A percentile compares a stretch with the other conserved stretches of the same genome.
Conservation (phyloP, 148 eudicot species). For the Silene conica region DNA sequence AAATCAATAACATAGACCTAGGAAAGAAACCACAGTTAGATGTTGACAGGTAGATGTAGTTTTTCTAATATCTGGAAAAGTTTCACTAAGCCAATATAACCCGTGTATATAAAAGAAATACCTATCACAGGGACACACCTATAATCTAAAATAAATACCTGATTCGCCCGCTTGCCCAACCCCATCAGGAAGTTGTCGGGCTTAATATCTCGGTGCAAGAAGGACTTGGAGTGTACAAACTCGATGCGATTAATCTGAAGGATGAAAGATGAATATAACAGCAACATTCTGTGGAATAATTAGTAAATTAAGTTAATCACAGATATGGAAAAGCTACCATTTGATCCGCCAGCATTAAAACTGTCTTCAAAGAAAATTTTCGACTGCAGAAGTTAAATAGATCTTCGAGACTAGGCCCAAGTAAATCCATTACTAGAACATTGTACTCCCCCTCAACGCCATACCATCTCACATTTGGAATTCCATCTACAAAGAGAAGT, state of each 20-base stretch:
- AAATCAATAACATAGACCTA: conserved; percentile 89
- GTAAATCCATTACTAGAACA: conserved; percentile 87
- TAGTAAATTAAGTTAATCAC: conserved; percentile 1
- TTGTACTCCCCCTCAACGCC: conserved; percentile 94
- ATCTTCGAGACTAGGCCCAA: conserved; percentile 98
- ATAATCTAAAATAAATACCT: conserved; percentile 38
- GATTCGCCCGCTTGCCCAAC: conserved; percentile 89
- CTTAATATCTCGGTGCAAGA: conserved; percentile 90
- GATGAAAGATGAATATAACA: conserved; percentile 14
- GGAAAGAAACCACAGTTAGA: conserved; percentile 10
- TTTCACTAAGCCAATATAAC: not conserved
- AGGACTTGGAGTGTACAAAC: conserved; percentile 82
- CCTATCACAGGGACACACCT: not conserved
- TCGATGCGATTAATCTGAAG: conserved; percentile 82
- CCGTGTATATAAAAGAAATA: not conserved
- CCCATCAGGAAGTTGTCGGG: conserved; percentile 99
- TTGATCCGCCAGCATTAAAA: conserved; percentile 99
- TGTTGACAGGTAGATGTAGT: not conserved
- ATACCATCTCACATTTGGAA: conserved; percentile 85
- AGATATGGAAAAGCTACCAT: conserved; percentile 44
- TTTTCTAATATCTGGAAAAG: not conserved
- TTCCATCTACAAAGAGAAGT: conserved; percentile 55
- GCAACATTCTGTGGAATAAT: not conserved
- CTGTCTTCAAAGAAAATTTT: conserved; percentile 90
- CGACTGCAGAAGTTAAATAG: conserved; percentile 88